These are phyloP conservation scores for Xenoacremonium recifei DNA, from an alignment of 2,329 filamentous ascomycete genomes.

Conservation along the genomic window DNA sequence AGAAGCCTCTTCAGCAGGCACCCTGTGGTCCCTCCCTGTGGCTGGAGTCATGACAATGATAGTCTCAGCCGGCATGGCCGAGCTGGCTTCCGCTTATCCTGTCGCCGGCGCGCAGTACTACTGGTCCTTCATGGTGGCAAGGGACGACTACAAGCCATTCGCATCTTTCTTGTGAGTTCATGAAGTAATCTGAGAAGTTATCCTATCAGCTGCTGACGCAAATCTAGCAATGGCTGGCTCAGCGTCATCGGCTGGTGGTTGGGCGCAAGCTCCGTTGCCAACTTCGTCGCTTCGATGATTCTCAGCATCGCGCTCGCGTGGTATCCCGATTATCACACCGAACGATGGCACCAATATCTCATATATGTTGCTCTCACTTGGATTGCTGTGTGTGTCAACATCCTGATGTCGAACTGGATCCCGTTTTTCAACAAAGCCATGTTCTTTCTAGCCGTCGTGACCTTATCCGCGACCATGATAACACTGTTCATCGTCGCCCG, in stretches of 20 bases:
- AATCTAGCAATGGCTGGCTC: conserved; percentile 14
- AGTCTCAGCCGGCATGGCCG: conserved; percentile 25
- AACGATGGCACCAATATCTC: conserved; percentile 67
- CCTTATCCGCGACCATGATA: conserved; percentile 11
- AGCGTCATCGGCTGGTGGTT: conserved; percentile 22
- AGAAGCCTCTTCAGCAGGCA: conserved; percentile 23
- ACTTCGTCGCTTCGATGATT: conserved; percentile 21
- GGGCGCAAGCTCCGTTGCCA: conserved; percentile 18
- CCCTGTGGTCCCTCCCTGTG: conserved; percentile 25
- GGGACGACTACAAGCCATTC: conserved; percentile 22
- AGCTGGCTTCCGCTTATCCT: conserved; percentile 24
- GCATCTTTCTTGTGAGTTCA: conserved; percentile 21
- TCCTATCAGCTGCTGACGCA: no score
- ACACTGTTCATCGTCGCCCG: conserved; percentile 8
- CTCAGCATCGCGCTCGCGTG: conserved; percentile 15
- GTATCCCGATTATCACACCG: conserved; percentile 49
- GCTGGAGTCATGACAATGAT: conserved; percentile 27
- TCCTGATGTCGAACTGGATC: conserved; percentile 42
- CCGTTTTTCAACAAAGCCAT: conserved; percentile 16
- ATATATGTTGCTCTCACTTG: conserved; percentile 63
- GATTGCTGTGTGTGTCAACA: conserved; percentile 59
- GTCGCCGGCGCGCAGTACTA: conserved; percentile 28
- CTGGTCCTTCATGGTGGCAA: conserved; percentile 23
- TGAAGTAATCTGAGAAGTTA: no score
- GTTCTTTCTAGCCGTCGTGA: conserved; percentile 9